Evolutionary conservation across 192 early-diverging fungal genomes (phyloP), one percentile per base, ranked within the genome.

Genomic region (Backusella tuberculispora): DNA sequence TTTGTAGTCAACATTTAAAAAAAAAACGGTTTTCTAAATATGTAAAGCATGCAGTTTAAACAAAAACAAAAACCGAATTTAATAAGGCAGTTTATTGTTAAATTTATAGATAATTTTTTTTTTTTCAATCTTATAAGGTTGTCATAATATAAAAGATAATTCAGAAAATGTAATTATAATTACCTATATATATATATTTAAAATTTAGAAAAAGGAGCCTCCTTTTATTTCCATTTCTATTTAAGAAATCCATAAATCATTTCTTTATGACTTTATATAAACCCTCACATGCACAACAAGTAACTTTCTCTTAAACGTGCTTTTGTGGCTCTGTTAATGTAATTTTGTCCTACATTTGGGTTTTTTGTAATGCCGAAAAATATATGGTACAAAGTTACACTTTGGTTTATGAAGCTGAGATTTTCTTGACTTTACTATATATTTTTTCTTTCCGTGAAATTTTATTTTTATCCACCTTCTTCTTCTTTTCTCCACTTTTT

Each of bases 301-400:
- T 9, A 8, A 24, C 53, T 21, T 24, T 56, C 21, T 56, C 29
- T 2, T 2, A 56, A 56, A 56, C 53, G 19, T 56, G 53, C 53
- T 24, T 24, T 34, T 56, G 53, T 56, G 0, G 53, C 21, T 56
- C 53, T 56, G 53, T 24, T 21, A 56, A 56, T 56, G 53, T 56
- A 56, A 2, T 56, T 56, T 56, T 56, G 53, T 56, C 53, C 53
- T 56, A 56, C 53, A 56, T 56, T 56, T n/a, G n/a, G n/a, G n/a
- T n/a, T n/a, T n/a, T n/a, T n/a, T 56, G 53, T 56, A 56, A 56
- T 56, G 53, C 53, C 53, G 53, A 56, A 56, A 19, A 56, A 56
- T 24, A 56, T 56, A 56, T 56, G 21, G 2, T 24, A 8, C 10
- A 12, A 3, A 56, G 53, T 56, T 56, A 56, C 53, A 56, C 53